Evolutionary conservation across 352 stramenopile species (phyloP), one percentile per base, ranked within the genome.

Genomic region (Pythium coloratum): DNA sequence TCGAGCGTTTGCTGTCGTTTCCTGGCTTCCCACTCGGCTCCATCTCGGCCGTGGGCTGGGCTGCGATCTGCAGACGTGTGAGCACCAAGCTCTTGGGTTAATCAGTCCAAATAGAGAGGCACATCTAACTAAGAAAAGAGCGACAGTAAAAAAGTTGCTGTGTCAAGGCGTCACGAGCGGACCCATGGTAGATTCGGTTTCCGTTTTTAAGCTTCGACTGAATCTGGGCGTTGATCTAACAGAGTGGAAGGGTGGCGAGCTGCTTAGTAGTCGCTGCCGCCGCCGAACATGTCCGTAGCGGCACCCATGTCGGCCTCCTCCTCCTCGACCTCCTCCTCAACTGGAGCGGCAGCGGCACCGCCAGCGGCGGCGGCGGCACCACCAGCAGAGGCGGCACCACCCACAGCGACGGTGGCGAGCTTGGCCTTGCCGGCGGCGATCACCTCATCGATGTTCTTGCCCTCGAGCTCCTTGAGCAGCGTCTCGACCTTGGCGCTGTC

Each of bases 391-490:
- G 77, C 69, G 16, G 79, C 75, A 65, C 76, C 81, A 70, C 88
- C 84, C 55, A 94, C 75, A 70, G 84, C 89, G 64, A 96, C 84
- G 38, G 78, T 91, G 42, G 86, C 73, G 67, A 96, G 82, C 83
- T 96, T 96, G 24, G 72, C 79, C 78, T 94, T 90, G 75, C 88
- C 88, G 54, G 82, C 86, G n/a, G 76, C 80, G 72, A 96, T 80
- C 66, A 96, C 77, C 74, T 96, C 88, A 50, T 94, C 77, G 71
- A 94, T 81, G 81, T 92, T 86, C 82, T 96, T 96, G 78, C 86
- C 88, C 72, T 93, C 86, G 59, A 96, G 79, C 76, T 96, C 88
- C 81, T 94, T 94, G 49, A 96, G 59, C 44, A 96, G 81, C 57
- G 84, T 71, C 75, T 92, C 88, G 67, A 90, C 72, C 75, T 91